Evolutionary conservation across 208 protist genomes (phyloP).

Genomic region (Porcisia hertigi): DNA sequence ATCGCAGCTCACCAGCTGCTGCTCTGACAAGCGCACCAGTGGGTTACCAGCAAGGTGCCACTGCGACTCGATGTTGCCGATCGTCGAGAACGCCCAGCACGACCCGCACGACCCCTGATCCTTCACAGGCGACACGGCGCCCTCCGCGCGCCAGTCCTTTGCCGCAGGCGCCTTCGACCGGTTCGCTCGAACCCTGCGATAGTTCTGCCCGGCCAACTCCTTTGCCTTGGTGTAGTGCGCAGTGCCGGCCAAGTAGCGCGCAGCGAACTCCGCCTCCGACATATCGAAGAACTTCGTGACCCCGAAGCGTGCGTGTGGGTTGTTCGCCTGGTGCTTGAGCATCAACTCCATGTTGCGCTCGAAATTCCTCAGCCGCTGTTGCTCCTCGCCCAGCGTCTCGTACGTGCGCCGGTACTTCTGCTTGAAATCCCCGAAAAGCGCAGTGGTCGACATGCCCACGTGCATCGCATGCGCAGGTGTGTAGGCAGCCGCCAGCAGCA

Average conservation of each 20-base stretch:
- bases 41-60: slow-evolving; percentile 56
- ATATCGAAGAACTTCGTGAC: slow-evolving; percentile 69
- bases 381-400: slow-evolving; percentile 38
- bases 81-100: slow-evolving; percentile 95
- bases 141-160: slow-evolving; percentile 84
- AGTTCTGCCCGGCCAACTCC: slow-evolving; percentile 5
- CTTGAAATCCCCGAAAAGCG: slow-evolving; percentile 52
- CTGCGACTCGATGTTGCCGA: slow-evolving; percentile 73
- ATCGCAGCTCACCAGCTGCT: slow-evolving; percentile 95
- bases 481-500: slow-evolving; percentile 20
- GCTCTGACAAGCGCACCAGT: slow-evolving; percentile 86
- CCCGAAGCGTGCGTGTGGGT: slow-evolving; percentile 61
- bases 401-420: slow-evolving; percentile 38
- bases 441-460: slow-evolving; percentile 13
- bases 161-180: not conserved
- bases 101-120: slow-evolving; percentile 94
- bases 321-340: slow-evolving; percentile 33
- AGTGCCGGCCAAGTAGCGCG: slow-evolving; percentile 41
- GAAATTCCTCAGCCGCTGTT: slow-evolving; percentile 39
- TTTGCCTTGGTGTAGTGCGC: slow-evolving; percentile 33
- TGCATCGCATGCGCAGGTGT: slow-evolving; percentile 19
- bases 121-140: slow-evolving; percentile 92
- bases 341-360: slow-evolving; percentile 40
- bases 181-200: slow-evolving; percentile 7
- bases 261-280: slow-evolving; percentile 50